Conservation (phyloP, 2,329 filamentous ascomycete species). For the Zarea fungicola region DNA sequence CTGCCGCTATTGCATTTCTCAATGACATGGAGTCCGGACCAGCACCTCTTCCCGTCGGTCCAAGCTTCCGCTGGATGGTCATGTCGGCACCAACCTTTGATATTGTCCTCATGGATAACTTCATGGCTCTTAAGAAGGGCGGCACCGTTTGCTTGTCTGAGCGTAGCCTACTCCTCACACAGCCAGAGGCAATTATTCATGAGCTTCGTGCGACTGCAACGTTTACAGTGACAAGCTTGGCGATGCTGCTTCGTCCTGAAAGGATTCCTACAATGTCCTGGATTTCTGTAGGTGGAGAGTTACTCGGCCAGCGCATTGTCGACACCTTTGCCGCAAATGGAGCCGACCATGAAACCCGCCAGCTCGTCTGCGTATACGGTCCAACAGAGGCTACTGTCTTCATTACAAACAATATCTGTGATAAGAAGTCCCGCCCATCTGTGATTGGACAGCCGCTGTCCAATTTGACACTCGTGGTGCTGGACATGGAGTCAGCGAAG, state of each 20-base stretch:
- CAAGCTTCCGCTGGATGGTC: slow-evolving; percentile 6
- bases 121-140: background rate
- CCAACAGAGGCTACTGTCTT: slow-evolving; percentile 6
- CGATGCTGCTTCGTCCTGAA: slow-evolving; percentile 1
- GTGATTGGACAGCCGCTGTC: background rate
- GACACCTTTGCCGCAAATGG: background rate
- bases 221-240: slow-evolving; percentile 5
- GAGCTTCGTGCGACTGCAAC: slow-evolving; percentile 6
- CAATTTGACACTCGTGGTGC: background rate
- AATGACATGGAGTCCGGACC: background rate
- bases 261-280: background rate
- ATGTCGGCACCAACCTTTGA: slow-evolving; percentile 9
- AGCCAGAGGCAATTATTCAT: slow-evolving; percentile 2
- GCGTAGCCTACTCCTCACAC: slow-evolving; percentile 5
- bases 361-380: slow-evolving; percentile 7
- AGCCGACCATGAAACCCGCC: background rate
- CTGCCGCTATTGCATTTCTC: slow-evolving; percentile 26
- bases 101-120: slow-evolving; percentile 1
- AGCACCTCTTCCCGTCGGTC: slow-evolving; percentile 1
- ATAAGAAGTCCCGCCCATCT: background rate
- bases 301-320: slow-evolving; percentile 6
- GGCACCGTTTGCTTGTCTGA: slow-evolving; percentile 8
- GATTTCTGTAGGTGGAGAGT: slow-evolving; percentile 1
- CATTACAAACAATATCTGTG: background rate
- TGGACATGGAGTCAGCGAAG: background rate